Percentiles rank a stretch among this genome's conserved stretches.
phyloP scores from a whole-genome alignment of 176 grass and related monocot genomes.

The Pharus latifolius region DNA sequence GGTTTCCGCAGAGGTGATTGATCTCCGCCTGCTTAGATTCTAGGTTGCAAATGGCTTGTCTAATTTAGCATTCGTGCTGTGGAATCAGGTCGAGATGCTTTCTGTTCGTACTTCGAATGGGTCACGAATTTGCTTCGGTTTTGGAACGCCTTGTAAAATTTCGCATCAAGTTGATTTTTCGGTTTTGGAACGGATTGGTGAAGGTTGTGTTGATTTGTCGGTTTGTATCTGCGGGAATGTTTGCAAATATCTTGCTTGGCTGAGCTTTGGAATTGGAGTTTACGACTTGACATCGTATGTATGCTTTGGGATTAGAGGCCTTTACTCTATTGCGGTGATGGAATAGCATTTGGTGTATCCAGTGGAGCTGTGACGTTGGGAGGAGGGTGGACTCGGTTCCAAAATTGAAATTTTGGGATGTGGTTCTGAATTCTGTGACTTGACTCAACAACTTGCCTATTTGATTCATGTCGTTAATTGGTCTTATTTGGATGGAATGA shows the following conservation, averaged over 20 bases:
- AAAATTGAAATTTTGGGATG: neutral
- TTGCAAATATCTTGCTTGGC: conserved; percentile 9
- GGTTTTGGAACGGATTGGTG: too few relatives aligned
- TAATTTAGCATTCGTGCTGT: neutral
- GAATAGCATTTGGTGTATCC: neutral
- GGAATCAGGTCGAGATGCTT: conserved; percentile 13
- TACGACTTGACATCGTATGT: neutral
- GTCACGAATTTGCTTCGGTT: neutral
- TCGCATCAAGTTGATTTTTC: too few relatives aligned
- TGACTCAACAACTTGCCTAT: neutral
- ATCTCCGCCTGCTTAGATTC: neutral
- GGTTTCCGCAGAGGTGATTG: conserved; percentile 60
- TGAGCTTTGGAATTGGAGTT: neutral
- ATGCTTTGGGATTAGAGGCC: neutral
- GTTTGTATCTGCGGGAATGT: neutral
- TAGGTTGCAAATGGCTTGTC: neutral
- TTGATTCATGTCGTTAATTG: neutral
- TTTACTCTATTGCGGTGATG: neutral
- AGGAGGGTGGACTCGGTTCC: neutral
- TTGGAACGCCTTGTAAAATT: too few relatives aligned
- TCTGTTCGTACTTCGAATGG: neutral
- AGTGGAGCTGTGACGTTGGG: neutral
- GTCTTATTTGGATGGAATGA: neutral
- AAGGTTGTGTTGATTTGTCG: neutral
- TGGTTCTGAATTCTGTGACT: conserved; percentile 1